Conservation (phyloP, 208 protist species). For the Crithidia fasciculata region DNA sequence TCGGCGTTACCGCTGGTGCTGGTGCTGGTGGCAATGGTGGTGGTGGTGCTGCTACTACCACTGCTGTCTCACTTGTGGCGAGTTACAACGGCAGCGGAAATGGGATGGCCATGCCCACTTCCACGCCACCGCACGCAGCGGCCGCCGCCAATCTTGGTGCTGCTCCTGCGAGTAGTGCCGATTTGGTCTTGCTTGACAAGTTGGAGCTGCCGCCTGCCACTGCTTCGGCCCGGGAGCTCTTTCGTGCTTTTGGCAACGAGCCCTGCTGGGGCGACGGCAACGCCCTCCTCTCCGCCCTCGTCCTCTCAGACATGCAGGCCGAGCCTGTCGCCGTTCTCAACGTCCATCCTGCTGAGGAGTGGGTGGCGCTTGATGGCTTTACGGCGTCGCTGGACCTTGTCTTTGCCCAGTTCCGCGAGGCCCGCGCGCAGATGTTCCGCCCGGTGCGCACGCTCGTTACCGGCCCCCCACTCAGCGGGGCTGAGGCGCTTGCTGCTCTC, state of each 20-base stretch:
- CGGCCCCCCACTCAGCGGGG: constrained; percentile 86
- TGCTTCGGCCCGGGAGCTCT: constrained; percentile 5
- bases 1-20: not conserved
- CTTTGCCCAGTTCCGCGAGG: constrained; percentile 74
- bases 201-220: constrained; percentile 26
- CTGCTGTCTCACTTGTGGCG: not conserved
- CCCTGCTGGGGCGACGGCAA: constrained; percentile 29
- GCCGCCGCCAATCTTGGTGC: not conserved
- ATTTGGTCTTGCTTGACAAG: constrained; percentile 21
- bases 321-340: constrained; percentile 63
- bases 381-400: constrained; percentile 66
- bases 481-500: constrained; percentile 43
- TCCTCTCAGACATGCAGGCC: constrained; percentile 77
- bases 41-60: not conserved
- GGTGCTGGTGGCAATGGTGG: not conserved
- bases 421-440: constrained; percentile 35
- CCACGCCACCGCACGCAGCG: not conserved
- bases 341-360: constrained; percentile 77
- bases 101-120: too few species aligned
- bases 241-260: constrained; percentile 24
- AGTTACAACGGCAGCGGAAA: too few species aligned
- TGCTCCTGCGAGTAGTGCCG: not conserved
- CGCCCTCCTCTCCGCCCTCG: constrained; percentile 21
- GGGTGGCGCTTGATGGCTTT: constrained; percentile 83
- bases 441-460: constrained; percentile 79